Percentiles rank a stretch among this genome's conserved stretches.
Conservation (phyloP, 805 yeast genomes). For the Candida chauliodis region DNA sequence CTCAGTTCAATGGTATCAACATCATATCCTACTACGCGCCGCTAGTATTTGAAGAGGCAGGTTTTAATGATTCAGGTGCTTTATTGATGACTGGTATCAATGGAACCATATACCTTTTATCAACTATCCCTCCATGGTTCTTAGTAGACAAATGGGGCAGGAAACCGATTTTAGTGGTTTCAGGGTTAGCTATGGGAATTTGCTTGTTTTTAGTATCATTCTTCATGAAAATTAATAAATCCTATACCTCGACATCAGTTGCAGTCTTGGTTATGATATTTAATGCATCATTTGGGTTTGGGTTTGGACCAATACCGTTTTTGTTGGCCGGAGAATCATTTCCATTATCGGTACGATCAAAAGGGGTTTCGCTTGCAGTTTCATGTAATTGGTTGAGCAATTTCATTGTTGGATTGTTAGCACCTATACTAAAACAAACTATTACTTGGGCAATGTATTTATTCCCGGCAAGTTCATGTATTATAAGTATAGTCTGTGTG, state of each 20-base stretch:
- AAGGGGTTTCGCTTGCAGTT: slow-evolving; percentile 43
- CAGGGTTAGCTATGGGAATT: slow-evolving; percentile 37
- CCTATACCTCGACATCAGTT: slow-evolving; percentile 35
- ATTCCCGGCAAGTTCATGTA: slow-evolving; percentile 37
- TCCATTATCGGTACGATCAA: slow-evolving; percentile 40
- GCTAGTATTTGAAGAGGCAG: slow-evolving; percentile 47
- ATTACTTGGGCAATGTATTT: slow-evolving; percentile 42
- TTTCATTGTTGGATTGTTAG: slow-evolving; percentile 43
- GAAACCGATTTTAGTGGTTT: slow-evolving; percentile 40
- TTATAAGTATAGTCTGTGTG: slow-evolving; percentile 32
- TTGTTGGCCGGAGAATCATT: slow-evolving; percentile 43
- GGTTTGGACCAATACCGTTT: slow-evolving; percentile 47
- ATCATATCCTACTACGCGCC: slow-evolving; percentile 59
- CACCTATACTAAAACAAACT: slow-evolving; percentile 38
- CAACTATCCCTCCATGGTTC: slow-evolving; percentile 45
- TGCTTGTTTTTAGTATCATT: slow-evolving; percentile 32
- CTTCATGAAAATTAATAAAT: slow-evolving; percentile 28
- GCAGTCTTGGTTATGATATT: slow-evolving; percentile 40
- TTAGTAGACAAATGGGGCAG: slow-evolving; percentile 45
- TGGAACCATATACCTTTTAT: slow-evolving; percentile 33
- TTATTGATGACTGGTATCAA: slow-evolving; percentile 44
- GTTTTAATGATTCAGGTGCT: slow-evolving; percentile 40
- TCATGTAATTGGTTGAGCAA: slow-evolving; percentile 46
- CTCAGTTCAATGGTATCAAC: slow-evolving; percentile 54
- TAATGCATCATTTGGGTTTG: slow-evolving; percentile 42